Base-by-base conservation (phyloP, 805 yeast genomes). In the Cyberlindnera galapagoensis region DNA sequence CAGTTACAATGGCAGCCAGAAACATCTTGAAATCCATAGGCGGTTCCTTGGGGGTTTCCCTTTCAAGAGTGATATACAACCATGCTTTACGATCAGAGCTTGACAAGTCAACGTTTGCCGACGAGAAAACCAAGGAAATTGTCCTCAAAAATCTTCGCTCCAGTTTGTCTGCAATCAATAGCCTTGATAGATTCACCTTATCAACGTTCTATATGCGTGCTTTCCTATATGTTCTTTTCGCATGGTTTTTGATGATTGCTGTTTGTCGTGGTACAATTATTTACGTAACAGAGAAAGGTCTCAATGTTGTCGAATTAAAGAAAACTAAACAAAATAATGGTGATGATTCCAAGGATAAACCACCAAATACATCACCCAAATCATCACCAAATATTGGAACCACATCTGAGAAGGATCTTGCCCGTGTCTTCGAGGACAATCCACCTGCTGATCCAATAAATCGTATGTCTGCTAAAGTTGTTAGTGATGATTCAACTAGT, bases 11-110 rank as follows among this genome's bases (percentile, higher is more conserved):
- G 5, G 62, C 78, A 3, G 59, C 75, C 2, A 59, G 82, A 47
- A 75, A 74, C 42, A 72, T 74, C 14, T 46, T 71, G 33, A 55
- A 80, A 30, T 63, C 78, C 0, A 63, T 76, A 38, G 82, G 82
- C 5, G 78, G 77, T 12, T 66, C 80, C 0, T 55, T 74, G 15
- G 81, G 82, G 0, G 58, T 73, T 19, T 76, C 80, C 1, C 51
- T 69, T 4, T 29, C 40, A 13, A 39, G 43, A 1, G 34, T 45
- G 35, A 28, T 39, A 4, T 45, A 41, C 21, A 19, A 26, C 19
- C 35, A 33, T n/a, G 4, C 28, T 4, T 21, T 33, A 4, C 37
- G 33, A 15, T 24, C 33, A 3, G 21, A 28, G 2, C 20, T 33
- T 6, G 12, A 13, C 4, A 30, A 26, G 3, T 33, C 37, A 3